Evolutionary conservation across 31 red algal genomes (phyloP).

Genomic region (Porphyra umbilicalis): DNA sequence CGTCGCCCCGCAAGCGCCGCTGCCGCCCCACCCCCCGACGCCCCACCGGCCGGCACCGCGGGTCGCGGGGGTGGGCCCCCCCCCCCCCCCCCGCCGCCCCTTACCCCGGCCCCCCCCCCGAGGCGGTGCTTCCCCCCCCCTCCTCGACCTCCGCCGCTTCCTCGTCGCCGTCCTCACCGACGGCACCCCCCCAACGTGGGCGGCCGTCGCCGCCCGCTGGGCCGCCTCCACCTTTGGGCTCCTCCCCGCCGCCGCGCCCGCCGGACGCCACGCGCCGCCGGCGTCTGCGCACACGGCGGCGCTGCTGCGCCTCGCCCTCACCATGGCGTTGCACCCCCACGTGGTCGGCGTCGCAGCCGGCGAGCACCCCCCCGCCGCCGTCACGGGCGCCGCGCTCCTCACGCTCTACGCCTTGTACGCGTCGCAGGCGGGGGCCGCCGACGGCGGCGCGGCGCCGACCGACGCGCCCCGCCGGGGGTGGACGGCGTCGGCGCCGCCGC

Average conservation of each 20-base stretch:
- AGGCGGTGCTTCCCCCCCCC: not conserved
- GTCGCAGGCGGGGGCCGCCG: not conserved
- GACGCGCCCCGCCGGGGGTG: no score
- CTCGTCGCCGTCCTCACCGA: not conserved
- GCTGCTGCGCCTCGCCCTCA: not conserved
- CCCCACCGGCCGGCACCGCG: no score
- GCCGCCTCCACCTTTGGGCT: not conserved
- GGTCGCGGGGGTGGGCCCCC: no score
- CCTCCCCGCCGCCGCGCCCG: not conserved
- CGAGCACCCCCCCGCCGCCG: slow-evolving; percentile 1
- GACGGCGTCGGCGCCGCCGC: not conserved
- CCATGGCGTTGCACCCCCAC: not conserved
- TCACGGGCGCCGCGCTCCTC: slow-evolving; percentile 1
- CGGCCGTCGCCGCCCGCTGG: not conserved
- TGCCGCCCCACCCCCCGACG: no score
- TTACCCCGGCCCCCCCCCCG: not conserved
- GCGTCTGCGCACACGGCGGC: not conserved
- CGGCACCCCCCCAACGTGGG: not conserved
- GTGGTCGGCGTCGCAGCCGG: not conserved
- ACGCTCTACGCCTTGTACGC: not conserved
- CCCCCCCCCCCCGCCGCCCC: not conserved
- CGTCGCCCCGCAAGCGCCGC: no score
- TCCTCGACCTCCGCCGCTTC: not conserved
- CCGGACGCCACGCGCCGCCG: not conserved
- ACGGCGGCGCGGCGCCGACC: not conserved